phyloP scores from a whole-genome alignment of 164 flowering plant species.

The Kalanchoe fedtschenkoi region DNA sequence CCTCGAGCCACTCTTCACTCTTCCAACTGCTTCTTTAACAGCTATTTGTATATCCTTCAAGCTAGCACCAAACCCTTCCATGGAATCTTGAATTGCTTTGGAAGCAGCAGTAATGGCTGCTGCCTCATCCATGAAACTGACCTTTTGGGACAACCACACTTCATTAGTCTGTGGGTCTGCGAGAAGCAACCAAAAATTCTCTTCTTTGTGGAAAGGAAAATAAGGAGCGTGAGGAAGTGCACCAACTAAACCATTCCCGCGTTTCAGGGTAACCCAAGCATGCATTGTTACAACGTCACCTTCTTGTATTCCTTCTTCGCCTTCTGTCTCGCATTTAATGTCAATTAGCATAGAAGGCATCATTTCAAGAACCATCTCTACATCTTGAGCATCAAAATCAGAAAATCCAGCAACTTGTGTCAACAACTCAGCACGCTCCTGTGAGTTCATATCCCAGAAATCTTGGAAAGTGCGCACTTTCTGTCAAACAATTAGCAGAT shows the following conservation, averaged over 20 bases:
- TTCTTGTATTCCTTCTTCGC: slow-evolving; percentile 68
- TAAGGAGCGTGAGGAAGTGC: slow-evolving; percentile 66
- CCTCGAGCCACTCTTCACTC: slow-evolving; percentile 44
- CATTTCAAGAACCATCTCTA: slow-evolving; percentile 55
- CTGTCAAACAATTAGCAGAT: slow-evolving; percentile 15
- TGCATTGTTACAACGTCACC: slow-evolving; percentile 63
- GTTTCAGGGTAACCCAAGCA: slow-evolving; percentile 52
- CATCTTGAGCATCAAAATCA: slow-evolving; percentile 35
- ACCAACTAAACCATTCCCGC: slow-evolving; percentile 40
- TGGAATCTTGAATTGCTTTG: slow-evolving; percentile 40
- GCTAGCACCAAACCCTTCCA: slow-evolving; percentile 41
- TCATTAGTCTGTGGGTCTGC: slow-evolving; percentile 49
- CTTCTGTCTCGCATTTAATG: slow-evolving; percentile 56
- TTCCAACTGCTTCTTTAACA: slow-evolving; percentile 44
- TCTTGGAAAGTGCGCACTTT: slow-evolving; percentile 57
- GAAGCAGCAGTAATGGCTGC: slow-evolving; percentile 45
- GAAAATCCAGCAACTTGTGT: slow-evolving; percentile 48
- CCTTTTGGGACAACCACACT: slow-evolving; percentile 58
- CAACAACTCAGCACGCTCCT: slow-evolving; percentile 44
- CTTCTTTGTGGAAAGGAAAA: slow-evolving; percentile 66
- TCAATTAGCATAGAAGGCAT: slow-evolving; percentile 46
- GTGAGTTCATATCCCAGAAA: slow-evolving; percentile 35
- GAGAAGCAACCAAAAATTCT: slow-evolving; percentile 53
- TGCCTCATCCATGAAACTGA: slow-evolving; percentile 60
- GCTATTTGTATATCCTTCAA: slow-evolving; percentile 32